Evolutionary conservation across 208 protist genomes (phyloP).

Genomic region (Herpetomonas muscarum): DNA sequence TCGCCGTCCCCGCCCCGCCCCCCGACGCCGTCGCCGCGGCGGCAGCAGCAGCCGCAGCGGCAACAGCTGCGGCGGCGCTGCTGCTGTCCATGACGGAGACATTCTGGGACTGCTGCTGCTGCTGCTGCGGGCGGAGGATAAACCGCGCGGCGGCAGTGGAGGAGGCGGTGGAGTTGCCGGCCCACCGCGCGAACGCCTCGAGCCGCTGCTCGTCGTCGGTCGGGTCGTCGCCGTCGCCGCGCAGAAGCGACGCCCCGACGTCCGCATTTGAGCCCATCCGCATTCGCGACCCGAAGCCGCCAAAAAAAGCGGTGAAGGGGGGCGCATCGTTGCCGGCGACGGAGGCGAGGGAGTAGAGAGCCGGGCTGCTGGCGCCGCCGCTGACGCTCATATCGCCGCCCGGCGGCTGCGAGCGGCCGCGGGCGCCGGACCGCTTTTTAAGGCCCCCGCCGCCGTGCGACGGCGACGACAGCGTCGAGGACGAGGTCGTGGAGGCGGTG

Average conservation of each 20-base stretch:
- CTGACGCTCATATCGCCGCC: too few species aligned
- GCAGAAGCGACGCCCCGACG: background rate
- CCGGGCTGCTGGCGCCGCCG: too few species aligned
- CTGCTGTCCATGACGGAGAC: background rate
- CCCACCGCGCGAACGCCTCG: background rate
- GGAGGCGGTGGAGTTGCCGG: background rate
- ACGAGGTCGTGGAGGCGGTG: conserved; percentile 2
- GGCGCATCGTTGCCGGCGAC: too few species aligned
- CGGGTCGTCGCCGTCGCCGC: background rate
- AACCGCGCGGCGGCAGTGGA: background rate
- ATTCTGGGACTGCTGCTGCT: background rate
- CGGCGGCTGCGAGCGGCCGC: too few species aligned
- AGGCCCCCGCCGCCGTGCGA: background rate
- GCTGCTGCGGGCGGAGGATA: background rate
- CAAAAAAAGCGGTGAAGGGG: too few species aligned
- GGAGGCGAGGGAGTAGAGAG: too few species aligned
- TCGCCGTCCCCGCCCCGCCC: too few species aligned
- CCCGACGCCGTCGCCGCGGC: background rate
- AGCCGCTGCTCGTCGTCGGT: background rate
- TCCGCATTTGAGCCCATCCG: too few species aligned
- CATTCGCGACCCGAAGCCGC: too few species aligned
- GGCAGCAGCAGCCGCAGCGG: background rate
- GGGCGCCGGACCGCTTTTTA: too few species aligned
- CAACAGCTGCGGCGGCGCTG: background rate
- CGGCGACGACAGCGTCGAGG: background rate